Percentiles rank a stretch among this genome's conserved stretches.
These are phyloP conservation scores for Chenopodium quinoa DNA, from an alignment of 148 eudicot genomes.

Conservation along the genomic window DNA sequence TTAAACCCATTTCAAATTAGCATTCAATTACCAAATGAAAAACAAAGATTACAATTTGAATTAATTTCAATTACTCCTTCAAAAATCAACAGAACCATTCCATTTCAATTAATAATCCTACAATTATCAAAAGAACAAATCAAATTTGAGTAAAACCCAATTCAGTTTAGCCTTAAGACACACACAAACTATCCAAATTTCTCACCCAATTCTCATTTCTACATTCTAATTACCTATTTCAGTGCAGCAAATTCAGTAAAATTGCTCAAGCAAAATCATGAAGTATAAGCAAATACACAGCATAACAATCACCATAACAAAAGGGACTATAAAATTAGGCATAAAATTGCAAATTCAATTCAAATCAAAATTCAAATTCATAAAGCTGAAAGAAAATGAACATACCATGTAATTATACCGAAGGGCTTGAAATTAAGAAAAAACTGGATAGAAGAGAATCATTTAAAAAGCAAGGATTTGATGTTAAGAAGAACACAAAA, in stretches of 20 bases:
- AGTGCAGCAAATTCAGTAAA: not conserved
- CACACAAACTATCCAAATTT: not conserved
- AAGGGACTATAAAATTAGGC: not conserved
- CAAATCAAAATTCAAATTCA: not conserved
- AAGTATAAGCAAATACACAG: not conserved
- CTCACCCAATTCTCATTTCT: not conserved
- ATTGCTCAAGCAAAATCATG: not conserved
- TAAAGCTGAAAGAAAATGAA: not conserved
- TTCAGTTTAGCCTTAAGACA: not conserved
- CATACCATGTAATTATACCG: not conserved
- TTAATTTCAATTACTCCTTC: not conserved
- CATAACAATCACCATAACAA: not conserved
- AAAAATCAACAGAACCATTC: not conserved
- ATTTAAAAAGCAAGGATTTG: not conserved
- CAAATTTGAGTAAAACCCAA: not conserved
- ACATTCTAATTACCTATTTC: not conserved
- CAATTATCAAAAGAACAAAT: not conserved
- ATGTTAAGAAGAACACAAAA: not conserved
- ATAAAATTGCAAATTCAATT: not conserved
- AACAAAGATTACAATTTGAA: not conserved
- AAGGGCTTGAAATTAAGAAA: not conserved
- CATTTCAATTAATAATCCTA: not conserved
- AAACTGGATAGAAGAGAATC: not conserved
- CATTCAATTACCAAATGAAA: not conserved
- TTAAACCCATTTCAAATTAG: not conserved